phyloP scores from a whole-genome alignment of 495 filamentous ascomycete genomes.

The Bathelium albidoporum region DNA sequence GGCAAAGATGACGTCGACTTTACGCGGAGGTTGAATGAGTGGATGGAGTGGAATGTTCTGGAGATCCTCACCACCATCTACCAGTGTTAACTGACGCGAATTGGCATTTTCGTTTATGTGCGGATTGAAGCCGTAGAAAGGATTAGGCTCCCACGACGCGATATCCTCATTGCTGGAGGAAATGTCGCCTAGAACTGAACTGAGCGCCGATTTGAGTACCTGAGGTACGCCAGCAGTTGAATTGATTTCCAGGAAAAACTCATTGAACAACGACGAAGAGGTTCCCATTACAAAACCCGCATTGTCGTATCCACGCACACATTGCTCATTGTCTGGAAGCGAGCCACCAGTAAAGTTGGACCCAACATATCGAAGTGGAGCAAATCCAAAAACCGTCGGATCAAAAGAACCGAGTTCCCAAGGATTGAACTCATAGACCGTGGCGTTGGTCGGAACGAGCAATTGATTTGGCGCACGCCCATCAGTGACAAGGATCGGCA shows the following conservation, averaged over 20 bases:
- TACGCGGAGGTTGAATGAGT: constrained; percentile 63
- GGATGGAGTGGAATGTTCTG: constrained; percentile 87
- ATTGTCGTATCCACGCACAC: constrained; percentile 76
- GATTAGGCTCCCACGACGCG: constrained; percentile 73
- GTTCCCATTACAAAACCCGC: constrained; percentile 82
- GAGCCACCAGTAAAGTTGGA: constrained; percentile 64
- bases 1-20: constrained; percentile 87
- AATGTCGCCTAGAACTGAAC: constrained; percentile 43
- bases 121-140: constrained; percentile 65
- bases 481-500: constrained; percentile 76
- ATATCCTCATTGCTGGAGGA: constrained; percentile 60
- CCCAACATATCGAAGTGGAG: constrained; percentile 62
- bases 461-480: constrained; percentile 54
- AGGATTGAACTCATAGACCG: constrained; percentile 78
- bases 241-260: constrained; percentile 51
- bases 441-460: constrained; percentile 63
- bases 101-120: constrained; percentile 49
- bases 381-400: constrained; percentile 70
- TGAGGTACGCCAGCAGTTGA: constrained; percentile 37
- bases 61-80: constrained; percentile 77
- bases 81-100: constrained; percentile 54
- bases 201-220: constrained; percentile 45
- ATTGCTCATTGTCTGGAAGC: constrained; percentile 48
- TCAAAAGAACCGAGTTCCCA: constrained; percentile 82
- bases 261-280: constrained; percentile 84